Percentiles rank a stretch among this genome's conserved stretches.
Conservation (phyloP, 1,284 basidiomycete species). For the Pseudozyma pruni region DNA sequence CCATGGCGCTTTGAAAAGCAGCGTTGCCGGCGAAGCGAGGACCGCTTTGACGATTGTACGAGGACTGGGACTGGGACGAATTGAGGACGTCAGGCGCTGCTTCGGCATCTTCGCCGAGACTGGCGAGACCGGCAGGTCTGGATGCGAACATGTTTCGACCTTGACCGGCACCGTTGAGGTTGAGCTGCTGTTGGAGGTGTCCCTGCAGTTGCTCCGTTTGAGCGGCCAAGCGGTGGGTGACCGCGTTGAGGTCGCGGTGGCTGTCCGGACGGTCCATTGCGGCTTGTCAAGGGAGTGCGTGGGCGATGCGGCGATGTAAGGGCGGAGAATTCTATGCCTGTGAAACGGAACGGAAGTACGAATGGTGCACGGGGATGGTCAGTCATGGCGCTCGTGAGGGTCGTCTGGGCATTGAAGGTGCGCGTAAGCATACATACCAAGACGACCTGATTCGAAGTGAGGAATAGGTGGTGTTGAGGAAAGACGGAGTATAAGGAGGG, state of each 20-base stretch:
- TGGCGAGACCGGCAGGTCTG: constrained; percentile 49
- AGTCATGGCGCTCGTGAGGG: background rate
- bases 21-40: constrained; percentile 62
- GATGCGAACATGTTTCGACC: constrained; percentile 45
- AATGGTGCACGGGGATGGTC: background rate
- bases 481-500: background rate
- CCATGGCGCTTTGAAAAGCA: constrained; percentile 60
- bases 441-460: too few species aligned
- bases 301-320: background rate
- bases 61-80: constrained; percentile 16
- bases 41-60: constrained; percentile 39
- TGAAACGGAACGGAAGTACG: background rate
- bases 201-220: constrained; percentile 59
- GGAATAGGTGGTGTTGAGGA: background rate
- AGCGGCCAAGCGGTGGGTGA: constrained; percentile 45
- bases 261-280: constrained; percentile 28
- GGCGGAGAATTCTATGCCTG: background rate
- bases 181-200: constrained; percentile 61
- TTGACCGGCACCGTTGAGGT: constrained; percentile 24
- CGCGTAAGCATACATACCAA: background rate
- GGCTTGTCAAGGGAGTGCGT: background rate
- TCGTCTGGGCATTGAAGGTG: background rate
- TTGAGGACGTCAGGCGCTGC: constrained; percentile 16
- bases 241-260: constrained; percentile 40
- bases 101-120: constrained; percentile 57